phyloP scores from a whole-genome alignment of 129 eudicot genomes.

The Erigeron canadensis region DNA sequence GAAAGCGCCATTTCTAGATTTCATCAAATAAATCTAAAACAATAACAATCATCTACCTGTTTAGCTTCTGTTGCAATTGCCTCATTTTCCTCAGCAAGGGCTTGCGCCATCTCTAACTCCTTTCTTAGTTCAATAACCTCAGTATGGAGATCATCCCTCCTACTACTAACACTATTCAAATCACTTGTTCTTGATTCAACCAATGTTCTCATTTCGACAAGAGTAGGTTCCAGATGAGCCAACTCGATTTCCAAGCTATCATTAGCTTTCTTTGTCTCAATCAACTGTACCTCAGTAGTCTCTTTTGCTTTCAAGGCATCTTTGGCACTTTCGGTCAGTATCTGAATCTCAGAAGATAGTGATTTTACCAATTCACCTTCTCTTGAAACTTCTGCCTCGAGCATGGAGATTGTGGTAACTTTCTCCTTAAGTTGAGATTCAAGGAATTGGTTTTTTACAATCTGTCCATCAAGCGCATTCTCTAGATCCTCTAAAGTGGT shows the following conservation, averaged over 20 bases:
- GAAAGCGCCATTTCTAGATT: neutral
- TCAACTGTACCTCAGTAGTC: slow-evolving; percentile 50
- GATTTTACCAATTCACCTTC: slow-evolving; percentile 38
- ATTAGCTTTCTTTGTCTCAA: slow-evolving; percentile 42
- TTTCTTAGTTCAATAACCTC: slow-evolving; percentile 46
- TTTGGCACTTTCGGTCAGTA: slow-evolving; percentile 42
- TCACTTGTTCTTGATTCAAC: slow-evolving; percentile 50
- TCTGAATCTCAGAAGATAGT: slow-evolving; percentile 44
- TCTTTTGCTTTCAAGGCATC: slow-evolving; percentile 51
- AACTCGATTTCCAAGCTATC: slow-evolving; percentile 62
- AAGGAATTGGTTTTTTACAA: slow-evolving; percentile 46
- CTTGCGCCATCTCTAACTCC: slow-evolving; percentile 72
- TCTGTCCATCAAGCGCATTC: slow-evolving; percentile 53
- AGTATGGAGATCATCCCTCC: slow-evolving; percentile 49
- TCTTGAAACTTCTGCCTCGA: slow-evolving; percentile 54
- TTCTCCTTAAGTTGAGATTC: slow-evolving; percentile 66
- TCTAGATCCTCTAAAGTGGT: slow-evolving; percentile 52
- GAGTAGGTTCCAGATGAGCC: slow-evolving; percentile 46
- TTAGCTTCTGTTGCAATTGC: slow-evolving; percentile 72
- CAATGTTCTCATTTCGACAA: slow-evolving; percentile 46
- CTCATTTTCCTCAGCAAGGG: slow-evolving; percentile 81
- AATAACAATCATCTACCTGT: slow-evolving; percentile 59
- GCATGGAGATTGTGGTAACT: slow-evolving; percentile 35
- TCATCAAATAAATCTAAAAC: neutral
- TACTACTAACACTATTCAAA: slow-evolving; percentile 44